Evolutionary conservation across 768 basidiomycete species (phyloP), one percentile per base, ranked within the genome.

Genomic region (Hericium coralloides): DNA sequence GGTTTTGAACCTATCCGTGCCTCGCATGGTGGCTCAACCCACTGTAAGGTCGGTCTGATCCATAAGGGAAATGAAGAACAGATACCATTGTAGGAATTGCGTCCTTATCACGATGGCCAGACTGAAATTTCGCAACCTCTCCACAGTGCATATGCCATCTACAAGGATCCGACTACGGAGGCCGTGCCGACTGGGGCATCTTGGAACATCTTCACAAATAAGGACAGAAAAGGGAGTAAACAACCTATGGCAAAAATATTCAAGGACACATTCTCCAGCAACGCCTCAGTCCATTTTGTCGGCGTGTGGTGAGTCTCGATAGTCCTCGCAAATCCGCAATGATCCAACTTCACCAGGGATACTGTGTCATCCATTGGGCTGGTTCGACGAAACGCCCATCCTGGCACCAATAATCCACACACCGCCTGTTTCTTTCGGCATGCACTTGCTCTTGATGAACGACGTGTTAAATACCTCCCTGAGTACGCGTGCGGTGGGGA

Each of bases 291-390:
- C 2, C 74, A 78, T 61, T 78, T 77, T 50, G 64, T 77, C 7
- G 76, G 76, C 3, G 72, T 68, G 12, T 78, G 76, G 77, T 76
- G 48, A 38, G 67, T 55, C 15, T 38, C 20, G n/a, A n/a, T 26
- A 26, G 26, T 7, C 26, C 3, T 3, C 26, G 26, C 3, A 26
- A 26, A 3, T 26, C 26, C 7, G 7, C 7, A 26, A 26, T 26
- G 26, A 14, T 45, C 17, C 22, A 36, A 1, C 10, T 43, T 6
- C 14, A 2, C 8, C 52, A 77, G 76, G 76, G 77, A 78, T 39
- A 76, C 75, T 0, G 77, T 78, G 4, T 76, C 77, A 4, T 75
- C 76, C 0, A 68, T 78, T 47, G 74, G 77, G 7, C 14, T 77
- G 2, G 43, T 67, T 4, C 63, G 75, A 51, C 59, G 57, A 15